Base-by-base conservation (phyloP, 179 eudicot species). In the Sideroxylon spinosum region DNA sequence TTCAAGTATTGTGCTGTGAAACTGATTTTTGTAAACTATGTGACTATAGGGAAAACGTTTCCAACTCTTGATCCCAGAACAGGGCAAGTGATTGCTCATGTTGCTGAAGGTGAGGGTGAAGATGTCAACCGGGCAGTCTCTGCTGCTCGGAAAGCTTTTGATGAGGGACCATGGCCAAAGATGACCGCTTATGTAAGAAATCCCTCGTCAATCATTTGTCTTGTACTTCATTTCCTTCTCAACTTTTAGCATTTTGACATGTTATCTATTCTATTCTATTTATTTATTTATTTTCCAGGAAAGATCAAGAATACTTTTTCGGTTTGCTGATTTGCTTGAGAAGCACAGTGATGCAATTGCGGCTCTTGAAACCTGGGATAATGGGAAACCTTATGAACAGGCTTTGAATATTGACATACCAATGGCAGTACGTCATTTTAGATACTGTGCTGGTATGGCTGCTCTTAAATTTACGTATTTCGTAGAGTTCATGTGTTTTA, bases 61-160 rank as follows among this genome's bases (percentile, higher is more conserved):
- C 82, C 78, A 56, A 74, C 82, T 23, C 14, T 74, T n/a, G 82
- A 79, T 59, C 82, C 82, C 4, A 74, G 82, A 28, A 79, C 82
- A 52, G 85, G 82, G 14, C 77, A 82, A 6, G 79, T 82, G 60
- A 82, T 82, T 75, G 79, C 85, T 52, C 46, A 79, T 70, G 82
- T 82, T 12, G 80, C 82, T 14, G 85, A 82, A 74, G 80, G 79
- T 8, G 79, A 82, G 26, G 46, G 52, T 4, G 79, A 82, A 75
- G 85, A 82, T 71, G 75, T 82, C 26, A 70, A 82, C 64, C 76
- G 77, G 46, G 85, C 85, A 68, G 85, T 82, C 19, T 17, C 82
- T 82, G 85, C 85, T 68, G 85, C 82, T 19, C 82, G 85, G n/a
- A 82, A 79, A 57, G 85, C 82, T 12, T 82, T 82, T 55, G 85